Evolutionary conservation across 2,329 filamentous ascomycete species (phyloP), one percentile per base, ranked within the genome.

Genomic region (Lasiodiplodia gonubiensis): DNA sequence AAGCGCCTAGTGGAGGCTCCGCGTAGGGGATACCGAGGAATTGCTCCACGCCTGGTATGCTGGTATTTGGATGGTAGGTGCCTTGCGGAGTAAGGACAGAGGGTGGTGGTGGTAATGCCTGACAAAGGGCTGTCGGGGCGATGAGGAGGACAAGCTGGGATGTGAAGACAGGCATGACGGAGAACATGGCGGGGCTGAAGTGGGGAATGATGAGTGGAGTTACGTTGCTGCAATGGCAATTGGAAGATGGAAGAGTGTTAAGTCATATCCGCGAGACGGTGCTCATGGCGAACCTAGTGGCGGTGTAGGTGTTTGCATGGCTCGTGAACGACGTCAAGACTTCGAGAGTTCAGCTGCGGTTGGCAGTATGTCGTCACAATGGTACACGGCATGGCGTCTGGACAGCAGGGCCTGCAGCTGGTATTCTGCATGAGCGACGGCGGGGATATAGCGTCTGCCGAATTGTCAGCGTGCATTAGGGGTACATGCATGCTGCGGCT

Each of bases 21-120:
- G 68, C 68, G 54, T 55, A 69, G 30, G 64, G 68, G 42, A 69
- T 69, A 10, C 48, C 57, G n/a, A 69, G 64, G 37, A 69, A 67
- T 18, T 64, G 30, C 27, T 69, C 68, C 14, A 66, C 23, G 52
- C 35, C 39, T 16, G 42, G 30, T 12, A 59, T 21, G 25, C 16
- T 66, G 21, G 52, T 59, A 27, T 57, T 59, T 14, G 37, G 37
- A 21, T n/a, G n/a, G 64, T 66, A 66, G 27, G 27, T 66, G 37
- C 64, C 64, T 27, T 66, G 64, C 0, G 51, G n/a, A 12, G 54
- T 55, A 46, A 42, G 16, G 7, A 66, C 64, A 7, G 18, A 7
- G 18, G 39, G 21, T 4, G 18, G 51, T 2, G 11, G 25, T 23
- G 42, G 30, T 4, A 18, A 37, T 2, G 11, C 18, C 14, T 63